A percentile compares a stretch with the other conserved stretches of the same genome.
phyloP scores from a whole-genome alignment of 164 flowering plant species.

The Saururus chinensis region DNA sequence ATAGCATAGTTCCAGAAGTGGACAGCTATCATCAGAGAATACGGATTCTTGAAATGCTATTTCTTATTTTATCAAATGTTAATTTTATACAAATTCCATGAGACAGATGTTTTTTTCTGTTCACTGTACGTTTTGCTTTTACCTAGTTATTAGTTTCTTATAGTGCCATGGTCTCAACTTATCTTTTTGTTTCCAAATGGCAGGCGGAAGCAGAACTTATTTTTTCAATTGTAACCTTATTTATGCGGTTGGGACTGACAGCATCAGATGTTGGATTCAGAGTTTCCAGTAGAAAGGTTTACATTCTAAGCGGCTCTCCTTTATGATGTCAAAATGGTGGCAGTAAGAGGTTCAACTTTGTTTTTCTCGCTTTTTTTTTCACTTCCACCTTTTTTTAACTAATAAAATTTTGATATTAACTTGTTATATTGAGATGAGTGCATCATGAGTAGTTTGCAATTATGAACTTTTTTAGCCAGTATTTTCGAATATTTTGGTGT shows the following conservation, averaged over 20 bases:
- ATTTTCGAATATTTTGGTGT: too few species aligned
- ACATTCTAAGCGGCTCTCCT: conserved; percentile 12
- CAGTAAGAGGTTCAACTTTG: conserved; percentile 9
- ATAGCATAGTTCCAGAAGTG: not conserved
- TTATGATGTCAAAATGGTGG: conserved; percentile 11
- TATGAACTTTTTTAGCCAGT: too few species aligned
- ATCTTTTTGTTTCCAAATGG: not conserved
- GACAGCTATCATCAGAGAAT: not conserved
- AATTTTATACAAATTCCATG: not conserved
- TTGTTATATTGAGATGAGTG: not conserved
- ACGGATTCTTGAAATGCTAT: not conserved
- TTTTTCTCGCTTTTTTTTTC: not conserved
- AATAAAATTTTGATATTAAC: not conserved
- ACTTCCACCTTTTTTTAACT: not conserved
- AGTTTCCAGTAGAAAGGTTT: conserved; percentile 93
- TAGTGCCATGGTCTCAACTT: not conserved
- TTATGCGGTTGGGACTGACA: conserved; percentile 78
- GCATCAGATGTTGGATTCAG: conserved; percentile 89
- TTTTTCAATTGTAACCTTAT: conserved; percentile 74
- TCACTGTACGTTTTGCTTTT: too few species aligned
- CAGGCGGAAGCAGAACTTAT: conserved; percentile 97
- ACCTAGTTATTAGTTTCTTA: too few species aligned
- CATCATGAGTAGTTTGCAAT: too few species aligned
- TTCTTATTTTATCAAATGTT: not conserved
- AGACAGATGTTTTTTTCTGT: not conserved